phyloP scores from a whole-genome alignment of 1,284 basidiomycete genomes.

The Phlebopus sp. region DNA sequence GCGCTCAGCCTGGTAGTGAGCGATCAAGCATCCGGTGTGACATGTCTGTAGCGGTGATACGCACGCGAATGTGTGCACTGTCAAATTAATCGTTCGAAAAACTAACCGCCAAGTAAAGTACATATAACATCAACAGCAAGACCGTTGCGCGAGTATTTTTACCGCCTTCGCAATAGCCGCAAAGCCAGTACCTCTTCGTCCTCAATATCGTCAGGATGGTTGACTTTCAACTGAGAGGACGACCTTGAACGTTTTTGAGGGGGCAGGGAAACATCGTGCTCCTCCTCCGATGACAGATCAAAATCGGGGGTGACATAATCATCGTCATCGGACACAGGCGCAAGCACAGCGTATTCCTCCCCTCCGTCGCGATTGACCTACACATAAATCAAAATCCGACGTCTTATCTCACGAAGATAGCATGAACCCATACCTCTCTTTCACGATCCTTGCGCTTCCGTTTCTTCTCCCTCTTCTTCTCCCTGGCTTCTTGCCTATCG shows the following conservation, averaged over 20 bases:
- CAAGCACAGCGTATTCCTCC: slow-evolving; percentile 30
- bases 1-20: no score
- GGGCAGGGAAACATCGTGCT: slow-evolving; percentile 35
- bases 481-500: slow-evolving; percentile 82
- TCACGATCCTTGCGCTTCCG: slow-evolving; percentile 83
- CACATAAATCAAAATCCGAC: slow-evolving; percentile 10
- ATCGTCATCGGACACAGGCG: slow-evolving; percentile 44
- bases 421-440: slow-evolving; percentile 42
- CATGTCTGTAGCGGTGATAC: no score
- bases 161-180: slow-evolving; percentile 36
- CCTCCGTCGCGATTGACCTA: slow-evolving; percentile 23
- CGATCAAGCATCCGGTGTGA: no score
- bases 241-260: slow-evolving; percentile 42
- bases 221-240: slow-evolving; percentile 7
- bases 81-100: no score
- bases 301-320: slow-evolving; percentile 77
- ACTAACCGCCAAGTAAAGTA: no score
- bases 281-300: slow-evolving; percentile 49
- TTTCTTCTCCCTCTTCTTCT: slow-evolving; percentile 88
- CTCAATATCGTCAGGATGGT: slow-evolving; percentile 31
- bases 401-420: not conserved
- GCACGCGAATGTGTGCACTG: no score
- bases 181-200: slow-evolving; percentile 56
- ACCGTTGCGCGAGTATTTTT: slow-evolving; percentile 4
- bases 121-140: no score